Evolutionary conservation across 2,329 filamentous ascomycete species (phyloP), one percentile per base, ranked within the genome.

Genomic region (Fusarium musae): DNA sequence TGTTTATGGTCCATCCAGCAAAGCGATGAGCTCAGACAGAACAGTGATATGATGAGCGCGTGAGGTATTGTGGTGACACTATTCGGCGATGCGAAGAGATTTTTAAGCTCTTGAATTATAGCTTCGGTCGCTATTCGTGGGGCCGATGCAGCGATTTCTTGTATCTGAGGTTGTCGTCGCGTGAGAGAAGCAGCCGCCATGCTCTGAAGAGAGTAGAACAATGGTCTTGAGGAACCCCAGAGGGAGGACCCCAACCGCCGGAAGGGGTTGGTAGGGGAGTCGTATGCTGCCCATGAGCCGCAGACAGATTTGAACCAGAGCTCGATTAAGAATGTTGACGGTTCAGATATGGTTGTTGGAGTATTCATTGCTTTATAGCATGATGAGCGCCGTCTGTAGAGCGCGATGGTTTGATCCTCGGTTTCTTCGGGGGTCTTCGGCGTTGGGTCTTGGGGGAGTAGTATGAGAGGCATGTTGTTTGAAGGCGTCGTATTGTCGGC

Each of bases 231-330:
- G 1, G 70, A 72, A 1, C 59, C 40, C 73, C 73, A 75, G 3
- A 75, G 37, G 0, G 70, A 75, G 0, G 73, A 75, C 0, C 70
- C 71, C 1, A 75, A 42, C 3, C 43, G 58, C 15, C 73, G 73
- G 13, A 75, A 75, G 0, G 73, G 73, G 34, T 75, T 75, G 13
- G 40, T 49, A 0, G 73, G 73, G 1, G 73, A 75, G 34, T 75
- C 73, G 23, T 75, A 75, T 11, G 73, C 73, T 47, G 73, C 73
- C 73, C 73, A 75, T 9, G 70, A 66, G 6, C 73, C 67, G 39
- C 73, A 75, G 3, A 75, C 73, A 2, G 73, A 75, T 13, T 75
- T 73, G 59, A 75, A 75, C 73, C 73, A 75, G 1, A 75, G 61
- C 23, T 75, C 73, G 0, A 75, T 70, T 1, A 75, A 26, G 13